Evolutionary conservation across 2,329 filamentous ascomycete genomes (phyloP).

Genomic region (Nannizziopsis arthrosporioides): DNA sequence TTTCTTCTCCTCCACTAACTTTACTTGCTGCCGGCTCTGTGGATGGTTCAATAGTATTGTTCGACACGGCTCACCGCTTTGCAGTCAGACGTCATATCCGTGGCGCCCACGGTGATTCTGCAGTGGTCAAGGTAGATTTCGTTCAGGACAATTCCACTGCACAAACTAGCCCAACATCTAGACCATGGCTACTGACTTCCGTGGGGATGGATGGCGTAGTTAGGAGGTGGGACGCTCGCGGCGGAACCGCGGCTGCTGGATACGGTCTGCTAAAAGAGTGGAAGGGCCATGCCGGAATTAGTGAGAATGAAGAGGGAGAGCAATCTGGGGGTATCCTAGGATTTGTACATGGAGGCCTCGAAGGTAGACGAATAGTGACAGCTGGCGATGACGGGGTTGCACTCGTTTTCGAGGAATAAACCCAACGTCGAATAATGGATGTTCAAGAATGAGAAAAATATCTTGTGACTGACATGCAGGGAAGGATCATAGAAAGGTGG

Average conservation of each 20-base stretch:
- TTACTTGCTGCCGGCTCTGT: slow-evolving; percentile 53
- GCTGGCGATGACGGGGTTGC: slow-evolving; percentile 67
- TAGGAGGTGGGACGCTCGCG: slow-evolving; percentile 70
- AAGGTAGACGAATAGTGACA: slow-evolving; percentile 64
- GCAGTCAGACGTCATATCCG: slow-evolving; percentile 71
- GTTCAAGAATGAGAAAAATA: not conserved
- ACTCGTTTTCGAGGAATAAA: slow-evolving; percentile 35
- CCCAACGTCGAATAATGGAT: not conserved
- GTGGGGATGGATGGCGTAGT: slow-evolving; percentile 89
- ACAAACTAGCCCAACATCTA: slow-evolving; percentile 9
- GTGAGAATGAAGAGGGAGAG: slow-evolving; percentile 50
- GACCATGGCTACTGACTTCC: slow-evolving; percentile 63
- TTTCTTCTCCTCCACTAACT: slow-evolving; percentile 49
- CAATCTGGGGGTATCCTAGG: slow-evolving; percentile 75
- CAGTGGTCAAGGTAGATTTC: slow-evolving; percentile 89
- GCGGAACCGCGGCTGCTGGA: slow-evolving; percentile 53
- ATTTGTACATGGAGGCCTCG: slow-evolving; percentile 67
- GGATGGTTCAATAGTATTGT: slow-evolving; percentile 64
- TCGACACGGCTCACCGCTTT: slow-evolving; percentile 76
- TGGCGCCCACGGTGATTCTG: slow-evolving; percentile 74
- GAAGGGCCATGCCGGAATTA: slow-evolving; percentile 57
- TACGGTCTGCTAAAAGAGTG: slow-evolving; percentile 72
- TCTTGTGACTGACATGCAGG: not conserved
- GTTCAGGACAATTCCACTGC: slow-evolving; percentile 39
- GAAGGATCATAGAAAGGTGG: not conserved